Base-by-base conservation (phyloP, 371 early-diverging fungal species). In the Vairimorpha necatrix region DNA sequence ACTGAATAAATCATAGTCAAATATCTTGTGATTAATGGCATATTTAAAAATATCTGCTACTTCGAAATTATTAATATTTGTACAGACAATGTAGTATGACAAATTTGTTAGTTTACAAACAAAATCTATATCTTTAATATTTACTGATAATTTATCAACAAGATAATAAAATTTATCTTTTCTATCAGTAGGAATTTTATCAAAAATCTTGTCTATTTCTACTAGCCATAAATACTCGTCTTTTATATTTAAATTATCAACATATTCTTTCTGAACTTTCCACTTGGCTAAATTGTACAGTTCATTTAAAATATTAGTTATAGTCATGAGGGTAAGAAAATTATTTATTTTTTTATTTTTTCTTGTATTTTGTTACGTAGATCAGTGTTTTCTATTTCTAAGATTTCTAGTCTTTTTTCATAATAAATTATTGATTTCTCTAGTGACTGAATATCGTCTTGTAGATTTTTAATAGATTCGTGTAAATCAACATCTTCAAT, bases 101-200 rank as follows among this genome's bases (percentile, higher is more conserved):
- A 50, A n/a, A 4, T 50, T n/a, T 50, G 50, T n/a, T n/a, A 11
- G n/a, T 11, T 4, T 11, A 50, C 50, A 50, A n/a, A 50, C 22
- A 13, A 50, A 50, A 4, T 6, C 6, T n/a, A 50, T 50, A n/a
- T 50, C 50, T n/a, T 6, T 13, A 50, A 50, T 11, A 50, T 50
- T n/a, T 13, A 4, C 22, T n/a, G 11, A 11, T 11, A 50, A 3
- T 11, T 3, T n/a, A 50, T 50, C 50, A 4, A 50, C 4, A n/a
- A 50, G 22, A 50, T 50, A 50, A 50, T 50, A 50, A 50, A 50
- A 50, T n/a, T 50, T 50, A 50, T 50, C 50, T n/a, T 50, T 50
- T 50, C 50, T 50, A 50, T 50, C 50, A n/a, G 50, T 11, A 13
- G 50, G 42, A 9, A 42, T 42, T 16, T 42, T 42, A 42, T 7